Base-by-base conservation (phyloP, 2,329 filamentous ascomycete genomes). In the Fusarium sp. region DNA sequence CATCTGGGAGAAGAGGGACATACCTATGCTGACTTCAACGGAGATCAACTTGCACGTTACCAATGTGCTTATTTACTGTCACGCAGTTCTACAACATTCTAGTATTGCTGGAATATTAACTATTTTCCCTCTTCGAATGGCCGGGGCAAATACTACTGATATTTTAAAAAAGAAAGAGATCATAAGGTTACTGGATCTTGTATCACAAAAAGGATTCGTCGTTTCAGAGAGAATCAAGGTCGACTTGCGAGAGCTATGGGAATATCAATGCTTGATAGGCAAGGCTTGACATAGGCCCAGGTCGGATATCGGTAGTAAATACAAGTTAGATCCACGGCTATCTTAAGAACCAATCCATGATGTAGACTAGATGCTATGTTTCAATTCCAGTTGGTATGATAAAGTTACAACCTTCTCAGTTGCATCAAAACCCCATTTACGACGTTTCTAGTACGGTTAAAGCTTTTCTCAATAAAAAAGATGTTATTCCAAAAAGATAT, bases 51-150 rank as follows among this genome's bases (percentile, higher is more conserved):
- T 3, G 1, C 65, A 71, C 9, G 31, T 65, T 1, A n/a, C 21
- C 3, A 43, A 29, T 5, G 53, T 72, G 18, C 7, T 58, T 6
- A 3, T 9, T 25, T 9, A 25, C 25, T 25, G 25, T 9, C 8
- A 25, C 10, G 25, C 25, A 25, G 10, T 9, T 10, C 25, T 73
- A 1, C 29, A 43, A 5, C 15, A 10, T 1, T 70, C 68, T 1
- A 29, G 20, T 2, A 67, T 75, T 13, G 68, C 72, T 3, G 70
- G 71, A 0, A 8, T 72, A 3, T 47, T 71, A 4, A 36, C 66
- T 0, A 18, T 76, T 2, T 76, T 75, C 36, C 68, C 72, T 3
- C 48, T 76, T 2, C 56, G 72, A 23, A 65, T 74, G 42, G 72
- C 70, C 4, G 74, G 74, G 1, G 59, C 50, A 1, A 58, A 64